Evolutionary conservation across 169 alveolate genomes (phyloP).

Genomic region (Perkinsus olseni): DNA sequence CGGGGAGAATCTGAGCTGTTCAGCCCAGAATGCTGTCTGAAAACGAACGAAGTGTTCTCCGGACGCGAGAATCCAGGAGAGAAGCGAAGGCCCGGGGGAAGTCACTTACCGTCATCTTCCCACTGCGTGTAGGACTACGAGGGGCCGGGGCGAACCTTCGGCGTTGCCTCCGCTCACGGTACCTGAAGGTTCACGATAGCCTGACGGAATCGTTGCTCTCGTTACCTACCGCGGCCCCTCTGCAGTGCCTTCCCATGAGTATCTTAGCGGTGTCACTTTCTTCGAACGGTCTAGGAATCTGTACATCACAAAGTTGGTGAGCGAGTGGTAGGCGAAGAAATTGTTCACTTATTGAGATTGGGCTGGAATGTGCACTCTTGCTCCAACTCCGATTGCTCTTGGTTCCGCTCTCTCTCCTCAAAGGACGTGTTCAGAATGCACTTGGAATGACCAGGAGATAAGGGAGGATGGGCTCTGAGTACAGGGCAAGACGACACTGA

Average conservation of each 20-base stretch:
- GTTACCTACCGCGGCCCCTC: neutral
- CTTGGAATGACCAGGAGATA: neutral
- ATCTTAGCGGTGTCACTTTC: neutral
- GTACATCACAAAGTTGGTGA: neutral
- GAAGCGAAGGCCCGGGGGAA: no score
- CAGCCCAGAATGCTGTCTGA: neutral
- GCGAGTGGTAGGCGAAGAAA: neutral
- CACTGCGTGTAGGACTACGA: neutral
- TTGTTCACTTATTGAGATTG: neutral
- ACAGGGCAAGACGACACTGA: no score
- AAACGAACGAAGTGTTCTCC: neutral
- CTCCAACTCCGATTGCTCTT: neutral
- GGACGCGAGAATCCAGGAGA: neutral
- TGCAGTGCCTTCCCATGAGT: neutral
- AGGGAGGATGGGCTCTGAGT: no score
- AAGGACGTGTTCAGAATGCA: neutral
- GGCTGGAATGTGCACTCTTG: neutral
- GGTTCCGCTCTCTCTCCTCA: neutral
- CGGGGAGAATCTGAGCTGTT: neutral
- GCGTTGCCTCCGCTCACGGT: neutral
- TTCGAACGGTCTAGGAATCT: neutral
- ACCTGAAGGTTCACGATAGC: no score
- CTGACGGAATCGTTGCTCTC: no score
- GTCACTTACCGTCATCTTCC: neutral
- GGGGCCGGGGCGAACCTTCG: neutral